Evolutionary conservation across 768 basidiomycete species (phyloP).

Genomic region (Mrakia frigida): DNA sequence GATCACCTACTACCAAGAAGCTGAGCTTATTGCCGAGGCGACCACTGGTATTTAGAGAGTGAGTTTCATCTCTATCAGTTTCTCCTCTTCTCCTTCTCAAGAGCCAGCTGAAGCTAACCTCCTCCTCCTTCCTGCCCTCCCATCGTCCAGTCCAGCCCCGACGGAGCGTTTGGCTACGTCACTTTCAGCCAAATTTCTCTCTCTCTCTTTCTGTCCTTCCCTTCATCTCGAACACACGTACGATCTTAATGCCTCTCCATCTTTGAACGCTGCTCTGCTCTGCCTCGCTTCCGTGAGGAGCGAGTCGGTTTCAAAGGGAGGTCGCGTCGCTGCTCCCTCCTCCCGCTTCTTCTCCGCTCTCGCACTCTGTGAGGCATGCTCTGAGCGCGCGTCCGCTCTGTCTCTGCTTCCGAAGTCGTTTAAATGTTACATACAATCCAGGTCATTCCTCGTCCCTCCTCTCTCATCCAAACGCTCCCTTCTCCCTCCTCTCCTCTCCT

Average conservation of each 20-base stretch:
- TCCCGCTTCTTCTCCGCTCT: too few species aligned
- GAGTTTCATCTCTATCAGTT: too few species aligned
- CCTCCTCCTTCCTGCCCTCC: conserved; percentile 1
- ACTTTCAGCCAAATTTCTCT: not conserved
- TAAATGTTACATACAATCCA: too few species aligned
- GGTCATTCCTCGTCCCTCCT: too few species aligned
- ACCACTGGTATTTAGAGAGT: not conserved
- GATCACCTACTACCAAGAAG: conserved; percentile 8
- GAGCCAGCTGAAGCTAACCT: not conserved
- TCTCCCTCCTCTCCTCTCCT: not conserved
- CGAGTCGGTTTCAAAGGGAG: too few species aligned
- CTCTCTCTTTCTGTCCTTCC: not conserved
- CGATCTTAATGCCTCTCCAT: not conserved
- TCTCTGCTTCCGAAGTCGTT: too few species aligned
- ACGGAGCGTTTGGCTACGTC: not conserved
- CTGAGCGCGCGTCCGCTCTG: too few species aligned
- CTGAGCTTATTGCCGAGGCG: not conserved
- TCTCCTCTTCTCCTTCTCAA: too few species aligned
- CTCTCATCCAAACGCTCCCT: too few species aligned
- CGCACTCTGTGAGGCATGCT: too few species aligned
- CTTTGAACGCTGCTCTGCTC: not conserved
- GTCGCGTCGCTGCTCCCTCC: too few species aligned
- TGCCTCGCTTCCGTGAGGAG: too few species aligned
- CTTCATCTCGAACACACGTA: not conserved
- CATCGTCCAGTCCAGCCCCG: not conserved